Evolutionary conservation across 495 filamentous ascomycete genomes (phyloP).

Genomic region (Rhypophila decipiens): DNA sequence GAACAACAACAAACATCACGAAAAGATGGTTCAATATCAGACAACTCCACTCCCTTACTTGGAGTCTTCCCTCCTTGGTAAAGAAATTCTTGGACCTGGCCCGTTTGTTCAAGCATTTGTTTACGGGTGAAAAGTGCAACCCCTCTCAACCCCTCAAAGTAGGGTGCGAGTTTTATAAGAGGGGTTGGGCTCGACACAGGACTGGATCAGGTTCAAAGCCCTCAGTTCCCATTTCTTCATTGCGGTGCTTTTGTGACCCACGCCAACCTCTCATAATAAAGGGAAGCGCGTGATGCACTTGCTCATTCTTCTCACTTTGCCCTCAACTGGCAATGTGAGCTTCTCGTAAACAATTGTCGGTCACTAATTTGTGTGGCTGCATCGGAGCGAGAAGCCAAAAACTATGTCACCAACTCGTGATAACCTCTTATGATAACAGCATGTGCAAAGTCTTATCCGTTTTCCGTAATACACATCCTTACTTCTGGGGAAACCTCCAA

Average conservation of each 20-base stretch:
- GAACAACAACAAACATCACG: slow-evolving; percentile 20
- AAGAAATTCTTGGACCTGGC: neutral
- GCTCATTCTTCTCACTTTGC: too few relatives aligned
- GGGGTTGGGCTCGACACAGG: slow-evolving; percentile 8
- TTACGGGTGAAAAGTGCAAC: neutral
- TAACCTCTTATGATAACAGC: too few relatives aligned
- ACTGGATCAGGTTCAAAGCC: slow-evolving; percentile 1
- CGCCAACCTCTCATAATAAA: slow-evolving; percentile 19
- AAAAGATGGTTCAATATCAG: too few relatives aligned
- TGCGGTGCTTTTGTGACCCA: neutral
- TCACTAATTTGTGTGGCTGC: too few relatives aligned
- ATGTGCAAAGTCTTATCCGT: too few relatives aligned
- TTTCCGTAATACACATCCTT: too few relatives aligned
- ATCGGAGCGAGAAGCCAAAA: too few relatives aligned
- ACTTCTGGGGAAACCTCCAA: too few relatives aligned
- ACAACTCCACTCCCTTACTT: neutral
- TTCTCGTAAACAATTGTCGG: too few relatives aligned
- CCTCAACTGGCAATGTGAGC: too few relatives aligned
- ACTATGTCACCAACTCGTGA: too few relatives aligned
- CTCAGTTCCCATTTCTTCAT: slow-evolving; percentile 1
- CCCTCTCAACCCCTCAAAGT: neutral
- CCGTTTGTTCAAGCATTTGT: neutral
- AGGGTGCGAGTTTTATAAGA: slow-evolving; percentile 10
- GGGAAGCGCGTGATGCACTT: neutral
- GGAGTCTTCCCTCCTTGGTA: neutral